These are phyloP conservation scores for Malus sieversii DNA, from an alignment of 306 rosid genomes.

Conservation along the genomic window DNA sequence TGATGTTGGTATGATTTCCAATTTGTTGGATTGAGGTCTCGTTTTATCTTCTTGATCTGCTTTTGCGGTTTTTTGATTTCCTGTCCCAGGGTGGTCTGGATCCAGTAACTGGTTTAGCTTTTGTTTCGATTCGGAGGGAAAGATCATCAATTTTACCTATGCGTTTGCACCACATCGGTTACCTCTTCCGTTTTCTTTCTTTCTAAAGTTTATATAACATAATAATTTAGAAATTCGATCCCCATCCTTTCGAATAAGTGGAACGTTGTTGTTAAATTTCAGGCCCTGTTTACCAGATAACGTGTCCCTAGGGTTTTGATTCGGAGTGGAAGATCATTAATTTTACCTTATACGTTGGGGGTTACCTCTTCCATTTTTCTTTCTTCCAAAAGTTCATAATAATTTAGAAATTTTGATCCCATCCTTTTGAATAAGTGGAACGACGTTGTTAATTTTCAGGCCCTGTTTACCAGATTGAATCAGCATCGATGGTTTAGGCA, in stretches of 20 bases:
- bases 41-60: too few relatives aligned
- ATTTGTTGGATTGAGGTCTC: background rate
- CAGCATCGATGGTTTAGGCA: background rate
- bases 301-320: too few relatives aligned
- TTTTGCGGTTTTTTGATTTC: too few relatives aligned
- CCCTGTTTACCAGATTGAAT: background rate
- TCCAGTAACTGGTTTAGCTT: background rate
- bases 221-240: too few relatives aligned
- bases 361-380: too few relatives aligned
- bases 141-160: background rate
- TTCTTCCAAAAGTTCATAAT: too few relatives aligned
- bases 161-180: background rate
- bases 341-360: too few relatives aligned
- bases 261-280: background rate
- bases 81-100: too few relatives aligned
- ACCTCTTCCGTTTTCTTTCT: background rate
- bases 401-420: too few relatives aligned
- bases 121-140: background rate
- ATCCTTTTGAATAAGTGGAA: too few relatives aligned
- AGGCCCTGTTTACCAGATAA: background rate
- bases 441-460: background rate
- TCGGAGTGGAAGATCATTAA: too few relatives aligned
- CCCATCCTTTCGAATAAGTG: too few relatives aligned
- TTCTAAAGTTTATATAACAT: background rate
- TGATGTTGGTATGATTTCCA: background rate